Evolutionary conservation across 176 grass and related monocot genomes (phyloP), one percentile per base, ranked within the genome.

Genomic region (Leersia perrieri): DNA sequence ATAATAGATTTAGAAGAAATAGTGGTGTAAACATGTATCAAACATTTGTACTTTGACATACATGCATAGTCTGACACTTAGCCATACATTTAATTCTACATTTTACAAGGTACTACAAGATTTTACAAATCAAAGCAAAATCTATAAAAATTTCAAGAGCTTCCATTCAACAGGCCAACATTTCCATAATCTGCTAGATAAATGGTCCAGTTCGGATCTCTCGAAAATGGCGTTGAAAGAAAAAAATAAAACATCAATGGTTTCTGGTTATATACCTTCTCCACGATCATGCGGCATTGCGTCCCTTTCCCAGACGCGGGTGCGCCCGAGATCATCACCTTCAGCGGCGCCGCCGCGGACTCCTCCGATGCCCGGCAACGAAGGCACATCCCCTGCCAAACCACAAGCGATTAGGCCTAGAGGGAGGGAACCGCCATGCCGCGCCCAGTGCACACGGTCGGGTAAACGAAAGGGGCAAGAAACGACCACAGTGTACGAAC

Each of bases 251-350:
- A 2, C 38, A 44, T 1, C 8, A 58, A 16, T 12, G 9, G 34
- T 23, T 23, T 39, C 29, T 1, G 35, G 13, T 33, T 40, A 51
- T 45, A 38, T 66, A 89, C 92, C 88, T 94, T 94, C 72, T 89
- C 80, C 9, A 91, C 80, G 33, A 94, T 89, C 83, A 86, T 86
- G 30, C 82, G 63, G 79, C 92, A 94, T 40, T 94, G 92, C 33
- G 92, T 91, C 4, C 92, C 92, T 70, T 94, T 91, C 2, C 92
- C 92, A 2, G 92, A 94, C 1, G 88, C 92, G 5, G 92, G 92
- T 7, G 88, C 83, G 34, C 92, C 92, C 23, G 88, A 94, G 32
- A 91, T 91, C 83, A 94, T 94, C 72, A 91, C 88, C 86, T 91
- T 94, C 49, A 89, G 66, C 10, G 92, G 88, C 26, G 58, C 36